Percentiles rank a stretch among this genome's conserved stretches.
Evolutionary conservation across 208 protist species (phyloP).

Genomic region (Trypanosomatidae sp.): DNA sequence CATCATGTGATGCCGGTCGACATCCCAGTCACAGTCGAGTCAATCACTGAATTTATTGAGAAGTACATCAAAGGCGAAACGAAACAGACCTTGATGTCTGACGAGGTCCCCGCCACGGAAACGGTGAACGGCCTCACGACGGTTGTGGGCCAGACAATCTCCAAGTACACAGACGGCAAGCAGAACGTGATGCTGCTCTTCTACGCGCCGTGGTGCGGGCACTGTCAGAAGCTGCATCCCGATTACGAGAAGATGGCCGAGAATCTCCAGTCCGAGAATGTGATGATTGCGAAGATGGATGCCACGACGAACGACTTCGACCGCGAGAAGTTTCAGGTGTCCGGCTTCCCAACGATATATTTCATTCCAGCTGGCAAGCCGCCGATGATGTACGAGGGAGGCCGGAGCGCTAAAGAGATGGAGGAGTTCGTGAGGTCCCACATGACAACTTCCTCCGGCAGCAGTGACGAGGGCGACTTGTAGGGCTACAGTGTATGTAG

Average conservation of each 20-base stretch:
- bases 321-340: slow-evolving; percentile 38
- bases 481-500: slow-evolving; percentile 9
- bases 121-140: slow-evolving; percentile 82
- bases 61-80: slow-evolving; percentile 60
- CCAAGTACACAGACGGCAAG: slow-evolving; percentile 42
- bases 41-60: slow-evolving; percentile 54
- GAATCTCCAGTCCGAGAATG: slow-evolving; percentile 42
- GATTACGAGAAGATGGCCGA: slow-evolving; percentile 76
- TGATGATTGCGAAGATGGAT: slow-evolving; percentile 89
- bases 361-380: slow-evolving; percentile 67
- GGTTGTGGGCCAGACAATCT: slow-evolving; percentile 68
- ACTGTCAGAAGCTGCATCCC: slow-evolving; percentile 94
- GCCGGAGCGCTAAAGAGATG: slow-evolving; percentile 53
- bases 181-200: slow-evolving; percentile 95
- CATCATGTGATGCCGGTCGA: slow-evolving; percentile 59
- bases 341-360: slow-evolving; percentile 87
- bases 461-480: slow-evolving; percentile 30
- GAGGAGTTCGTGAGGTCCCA: slow-evolving; percentile 60
- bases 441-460: slow-evolving; percentile 6
- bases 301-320: slow-evolving; percentile 66
- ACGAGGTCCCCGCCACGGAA: slow-evolving; percentile 59
- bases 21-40: slow-evolving; percentile 38
- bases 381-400: slow-evolving; percentile 70
- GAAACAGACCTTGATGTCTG: slow-evolving; percentile 45
- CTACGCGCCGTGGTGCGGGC: slow-evolving; percentile 97